Evolutionary conservation across 805 yeast genomes (phyloP).

Genomic region (Saturnispora sanitii): DNA sequence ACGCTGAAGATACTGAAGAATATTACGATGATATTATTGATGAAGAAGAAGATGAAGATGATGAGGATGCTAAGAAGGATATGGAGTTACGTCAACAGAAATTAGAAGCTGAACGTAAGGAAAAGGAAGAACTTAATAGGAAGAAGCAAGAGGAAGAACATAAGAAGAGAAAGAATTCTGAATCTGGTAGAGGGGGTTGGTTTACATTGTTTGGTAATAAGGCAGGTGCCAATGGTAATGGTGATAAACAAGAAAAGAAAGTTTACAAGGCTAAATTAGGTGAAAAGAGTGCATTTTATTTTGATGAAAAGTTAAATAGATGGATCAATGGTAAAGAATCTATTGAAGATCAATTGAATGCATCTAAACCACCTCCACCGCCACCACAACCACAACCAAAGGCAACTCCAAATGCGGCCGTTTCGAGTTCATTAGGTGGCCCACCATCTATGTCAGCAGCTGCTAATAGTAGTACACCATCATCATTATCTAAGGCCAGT

Average conservation of each 20-base stretch:
- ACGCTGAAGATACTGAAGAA: conserved; percentile 24
- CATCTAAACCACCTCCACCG: conserved; percentile 63
- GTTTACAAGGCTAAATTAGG: conserved; percentile 75
- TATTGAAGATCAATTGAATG: conserved; percentile 50
- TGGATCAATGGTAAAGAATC: conserved; percentile 74
- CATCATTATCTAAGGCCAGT: conserved; percentile 1
- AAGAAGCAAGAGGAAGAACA: neutral
- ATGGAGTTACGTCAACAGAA: conserved; percentile 15
- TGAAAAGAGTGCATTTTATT: conserved; percentile 60
- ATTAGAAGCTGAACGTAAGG: conserved; percentile 14
- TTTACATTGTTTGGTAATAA: conserved; percentile 55
- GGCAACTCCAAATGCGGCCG: conserved; percentile 4
- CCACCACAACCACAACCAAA: conserved; percentile 23
- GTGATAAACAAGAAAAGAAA: conserved; percentile 58
- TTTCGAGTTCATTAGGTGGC: conserved; percentile 24
- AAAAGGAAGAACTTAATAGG: conserved; percentile 13
- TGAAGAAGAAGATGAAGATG: conserved; percentile 34
- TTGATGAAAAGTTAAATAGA: conserved; percentile 73
- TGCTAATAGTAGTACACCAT: neutral
- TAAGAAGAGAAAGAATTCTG: neutral
- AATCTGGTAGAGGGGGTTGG: conserved; percentile 30
- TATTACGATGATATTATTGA: conserved; percentile 25
- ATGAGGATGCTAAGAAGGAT: conserved; percentile 31
- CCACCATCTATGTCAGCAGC: conserved; percentile 1
- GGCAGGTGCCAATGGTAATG: no score